phyloP scores from a whole-genome alignment of 257 asterid genomes.

The Handroanthus guayacan region DNA sequence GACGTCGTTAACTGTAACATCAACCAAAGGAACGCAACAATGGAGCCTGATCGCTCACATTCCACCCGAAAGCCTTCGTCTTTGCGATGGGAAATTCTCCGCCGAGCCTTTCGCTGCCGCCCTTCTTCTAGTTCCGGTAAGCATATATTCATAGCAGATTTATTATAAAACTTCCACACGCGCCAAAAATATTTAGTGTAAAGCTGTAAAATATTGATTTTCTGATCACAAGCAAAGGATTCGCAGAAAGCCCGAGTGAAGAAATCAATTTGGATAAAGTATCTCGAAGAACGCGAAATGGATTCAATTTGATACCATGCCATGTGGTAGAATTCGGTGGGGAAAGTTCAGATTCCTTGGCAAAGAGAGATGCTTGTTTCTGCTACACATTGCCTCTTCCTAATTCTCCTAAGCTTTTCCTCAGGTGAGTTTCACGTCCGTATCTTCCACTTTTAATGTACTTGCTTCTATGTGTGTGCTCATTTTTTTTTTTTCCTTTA shows the following conservation, averaged over 20 bases:
- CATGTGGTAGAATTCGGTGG: constrained; percentile 43
- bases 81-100: constrained; percentile 81
- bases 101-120: constrained; percentile 70
- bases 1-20: constrained; percentile 24
- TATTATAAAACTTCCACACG: too few species aligned
- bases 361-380: constrained; percentile 54
- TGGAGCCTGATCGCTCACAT: constrained; percentile 39
- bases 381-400: constrained; percentile 69
- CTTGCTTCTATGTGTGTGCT: neutral
- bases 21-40: constrained; percentile 11
- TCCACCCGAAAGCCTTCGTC: constrained; percentile 54
- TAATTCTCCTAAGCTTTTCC: constrained; percentile 60
- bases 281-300: constrained; percentile 66
- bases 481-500: neutral
- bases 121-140: constrained; percentile 51
- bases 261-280: constrained; percentile 54
- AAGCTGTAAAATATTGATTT: constrained; percentile 29
- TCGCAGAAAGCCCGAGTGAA: constrained; percentile 58
- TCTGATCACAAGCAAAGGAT: constrained; percentile 26
- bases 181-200: neutral
- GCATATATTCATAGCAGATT: neutral
- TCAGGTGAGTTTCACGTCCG: constrained; percentile 54
- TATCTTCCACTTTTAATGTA: neutral
- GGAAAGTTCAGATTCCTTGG: constrained; percentile 46
- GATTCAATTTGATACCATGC: constrained; percentile 79